These are phyloP conservation scores for Vararia minispora DNA, from an alignment of 768 basidiomycete species.

Conservation along the genomic window DNA sequence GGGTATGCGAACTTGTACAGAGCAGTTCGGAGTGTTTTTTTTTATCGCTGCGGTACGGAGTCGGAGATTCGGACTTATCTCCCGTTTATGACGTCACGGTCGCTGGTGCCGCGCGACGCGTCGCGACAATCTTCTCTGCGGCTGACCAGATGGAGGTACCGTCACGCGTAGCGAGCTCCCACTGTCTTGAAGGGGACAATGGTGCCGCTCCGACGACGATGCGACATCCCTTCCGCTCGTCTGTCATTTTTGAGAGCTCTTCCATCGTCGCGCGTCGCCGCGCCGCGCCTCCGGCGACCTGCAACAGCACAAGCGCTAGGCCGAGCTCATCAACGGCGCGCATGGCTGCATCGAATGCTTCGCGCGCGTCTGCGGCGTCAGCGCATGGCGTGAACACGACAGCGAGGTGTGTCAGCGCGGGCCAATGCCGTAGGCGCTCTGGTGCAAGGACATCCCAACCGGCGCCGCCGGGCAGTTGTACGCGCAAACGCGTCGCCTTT, in stretches of 20 bases:
- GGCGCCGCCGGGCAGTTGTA: constrained; percentile 2
- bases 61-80: too few species aligned
- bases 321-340: background rate
- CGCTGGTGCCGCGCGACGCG: too few species aligned
- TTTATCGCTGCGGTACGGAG: too few species aligned
- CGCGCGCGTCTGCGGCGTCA: too few species aligned
- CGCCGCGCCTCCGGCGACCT: background rate
- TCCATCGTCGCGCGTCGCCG: background rate
- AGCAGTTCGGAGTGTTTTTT: too few species aligned
- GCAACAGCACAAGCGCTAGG: background rate
- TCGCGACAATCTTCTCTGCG: background rate
- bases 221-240: background rate
- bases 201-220: constrained; percentile 1
- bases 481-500: background rate
- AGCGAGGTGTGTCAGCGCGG: background rate
- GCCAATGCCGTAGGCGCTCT: background rate
- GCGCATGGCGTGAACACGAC: background rate
- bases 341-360: background rate
- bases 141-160: background rate
- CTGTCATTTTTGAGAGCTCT: background rate
- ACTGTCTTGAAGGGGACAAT: background rate
- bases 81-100: too few species aligned
- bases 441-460: background rate
- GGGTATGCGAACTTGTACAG: too few species aligned
- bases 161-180: background rate